Conservation (phyloP, 345 rosid genomes). For the Mangifera indica region DNA sequence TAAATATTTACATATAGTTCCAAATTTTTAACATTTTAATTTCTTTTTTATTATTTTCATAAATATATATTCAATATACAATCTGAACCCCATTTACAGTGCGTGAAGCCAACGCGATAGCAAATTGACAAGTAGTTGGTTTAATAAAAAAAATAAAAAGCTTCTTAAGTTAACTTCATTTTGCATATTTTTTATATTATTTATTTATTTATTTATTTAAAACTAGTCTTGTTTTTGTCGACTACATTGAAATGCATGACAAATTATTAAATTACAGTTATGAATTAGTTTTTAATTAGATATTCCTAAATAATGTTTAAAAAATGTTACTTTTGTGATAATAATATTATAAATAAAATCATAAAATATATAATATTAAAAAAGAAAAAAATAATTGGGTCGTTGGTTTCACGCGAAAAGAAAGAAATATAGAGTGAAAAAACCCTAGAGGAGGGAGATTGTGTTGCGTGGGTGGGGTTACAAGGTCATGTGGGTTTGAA, state of each 20-base stretch:
- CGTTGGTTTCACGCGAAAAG: constrained; percentile 15
- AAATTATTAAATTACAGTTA: not conserved
- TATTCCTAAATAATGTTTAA: not conserved
- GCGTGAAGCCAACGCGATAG: constrained; percentile 8
- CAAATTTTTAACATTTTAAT: not conserved
- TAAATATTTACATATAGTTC: constrained; percentile 5
- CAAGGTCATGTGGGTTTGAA: constrained; percentile 23
- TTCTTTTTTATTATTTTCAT: constrained; percentile 7
- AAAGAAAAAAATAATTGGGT: not conserved
- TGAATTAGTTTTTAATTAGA: not conserved
- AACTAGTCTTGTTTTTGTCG: not conserved
- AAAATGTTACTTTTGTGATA: not conserved
- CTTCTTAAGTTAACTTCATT: not conserved
- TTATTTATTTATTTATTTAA: too few relatives aligned
- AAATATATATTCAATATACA: not conserved
- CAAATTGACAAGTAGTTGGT: constrained; percentile 8
- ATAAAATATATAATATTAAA: not conserved
- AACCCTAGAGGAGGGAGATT: constrained; percentile 26
- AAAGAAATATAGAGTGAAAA: constrained; percentile 11
- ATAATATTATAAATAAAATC: too few relatives aligned
- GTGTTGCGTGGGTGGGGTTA: constrained; percentile 38
- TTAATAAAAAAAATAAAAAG: too few relatives aligned
- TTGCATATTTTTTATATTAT: not conserved
- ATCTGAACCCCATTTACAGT: not conserved
- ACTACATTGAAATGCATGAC: not conserved